phyloP scores from a whole-genome alignment of 495 filamentous ascomycete genomes.

The Talaromyces thailandensis region DNA sequence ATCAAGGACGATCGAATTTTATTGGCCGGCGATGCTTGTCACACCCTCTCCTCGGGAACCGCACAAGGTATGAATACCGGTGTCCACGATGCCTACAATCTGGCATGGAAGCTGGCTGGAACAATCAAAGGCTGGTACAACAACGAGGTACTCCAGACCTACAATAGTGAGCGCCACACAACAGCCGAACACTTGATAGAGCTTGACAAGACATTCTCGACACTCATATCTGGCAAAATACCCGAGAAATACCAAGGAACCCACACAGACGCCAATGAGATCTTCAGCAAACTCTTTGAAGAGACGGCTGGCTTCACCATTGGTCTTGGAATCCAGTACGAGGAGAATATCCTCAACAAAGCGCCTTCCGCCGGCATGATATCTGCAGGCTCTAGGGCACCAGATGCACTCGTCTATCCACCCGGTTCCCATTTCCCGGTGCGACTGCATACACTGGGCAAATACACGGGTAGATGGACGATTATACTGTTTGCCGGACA shows the following conservation, averaged over 20 bases:
- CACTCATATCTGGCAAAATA: background rate
- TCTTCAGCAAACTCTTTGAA: background rate
- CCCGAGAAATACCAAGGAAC: background rate
- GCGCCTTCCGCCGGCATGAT: background rate
- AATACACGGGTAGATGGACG: background rate
- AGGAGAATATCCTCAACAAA: background rate
- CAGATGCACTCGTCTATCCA: background rate
- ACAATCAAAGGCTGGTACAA: slow-evolving; percentile 25
- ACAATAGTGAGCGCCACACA: slow-evolving; percentile 25
- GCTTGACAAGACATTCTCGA: background rate
- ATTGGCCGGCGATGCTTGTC: slow-evolving; percentile 46
- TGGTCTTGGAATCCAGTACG: background rate
- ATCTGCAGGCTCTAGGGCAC: background rate
- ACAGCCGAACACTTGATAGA: background rate
- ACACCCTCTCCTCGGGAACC: slow-evolving; percentile 48
- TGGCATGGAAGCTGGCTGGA: slow-evolving; percentile 46
- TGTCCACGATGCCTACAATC: slow-evolving; percentile 49
- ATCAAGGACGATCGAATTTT: slow-evolving; percentile 27
- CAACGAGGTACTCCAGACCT: slow-evolving; percentile 26
- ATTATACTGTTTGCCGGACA: background rate
- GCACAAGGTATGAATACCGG: slow-evolving; percentile 56
- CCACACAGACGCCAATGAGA: background rate
- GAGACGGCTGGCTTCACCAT: background rate
- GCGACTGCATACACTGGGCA: background rate
- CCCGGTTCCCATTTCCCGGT: background rate